Conservation (phyloP, 176 grass and related monocot species). For the Oryza australiensis region DNA sequence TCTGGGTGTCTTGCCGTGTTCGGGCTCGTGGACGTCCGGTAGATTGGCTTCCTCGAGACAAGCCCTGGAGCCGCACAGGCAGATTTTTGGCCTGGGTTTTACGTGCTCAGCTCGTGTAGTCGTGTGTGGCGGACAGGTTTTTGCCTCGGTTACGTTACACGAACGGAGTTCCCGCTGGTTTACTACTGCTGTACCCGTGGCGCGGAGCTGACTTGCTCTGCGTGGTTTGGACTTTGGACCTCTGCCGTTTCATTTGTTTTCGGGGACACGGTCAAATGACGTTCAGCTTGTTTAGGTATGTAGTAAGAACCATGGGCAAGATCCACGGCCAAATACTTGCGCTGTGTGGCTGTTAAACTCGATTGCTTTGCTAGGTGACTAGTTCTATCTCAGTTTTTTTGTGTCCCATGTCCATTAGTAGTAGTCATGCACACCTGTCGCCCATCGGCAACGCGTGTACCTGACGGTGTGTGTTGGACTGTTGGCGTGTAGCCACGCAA, state of each 20-base stretch:
- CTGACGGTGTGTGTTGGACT: not conserved
- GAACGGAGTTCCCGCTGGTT: not conserved
- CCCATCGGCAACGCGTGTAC: not conserved
- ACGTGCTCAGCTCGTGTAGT: not conserved
- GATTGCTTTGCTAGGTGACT: not conserved
- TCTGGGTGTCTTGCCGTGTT: not conserved
- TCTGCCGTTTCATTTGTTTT: not conserved
- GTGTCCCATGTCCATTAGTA: not conserved
- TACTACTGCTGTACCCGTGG: not conserved
- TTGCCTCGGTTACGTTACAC: slow-evolving; percentile 7
- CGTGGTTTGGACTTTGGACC: not conserved
- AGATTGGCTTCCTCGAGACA: too few relatives aligned
- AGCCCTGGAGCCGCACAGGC: too few relatives aligned
- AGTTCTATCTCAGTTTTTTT: not conserved
- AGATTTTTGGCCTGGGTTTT: not conserved
- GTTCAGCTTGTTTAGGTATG: slow-evolving; percentile 11
- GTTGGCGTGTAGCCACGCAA: not conserved
- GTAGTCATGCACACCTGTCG: not conserved
- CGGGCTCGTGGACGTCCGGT: not conserved
- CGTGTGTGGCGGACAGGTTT: not conserved
- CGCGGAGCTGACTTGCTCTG: slow-evolving; percentile 12
- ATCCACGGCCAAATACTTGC: slow-evolving; percentile 37
- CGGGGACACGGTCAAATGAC: slow-evolving; percentile 17
- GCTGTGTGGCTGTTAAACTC: slow-evolving; percentile 4
- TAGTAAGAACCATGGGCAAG: slow-evolving; percentile 20